Evolutionary conservation across 73 alveolate species (phyloP).

Genomic region (Tetrahymena malaccensis): DNA sequence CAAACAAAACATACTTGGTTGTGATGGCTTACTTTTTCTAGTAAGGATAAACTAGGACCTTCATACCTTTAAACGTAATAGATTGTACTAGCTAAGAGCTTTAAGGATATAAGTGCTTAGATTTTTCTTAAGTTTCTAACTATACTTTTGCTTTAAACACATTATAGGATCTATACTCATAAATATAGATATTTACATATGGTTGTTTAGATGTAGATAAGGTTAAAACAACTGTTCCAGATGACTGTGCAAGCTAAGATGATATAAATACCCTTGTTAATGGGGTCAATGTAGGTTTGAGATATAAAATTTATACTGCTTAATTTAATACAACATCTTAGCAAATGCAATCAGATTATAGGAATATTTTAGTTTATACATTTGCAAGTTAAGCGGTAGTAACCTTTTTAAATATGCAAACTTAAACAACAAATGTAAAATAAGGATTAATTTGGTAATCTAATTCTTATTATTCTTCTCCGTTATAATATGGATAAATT

Average conservation of each 20-base stretch:
- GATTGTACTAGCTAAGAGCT: background rate
- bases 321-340: background rate
- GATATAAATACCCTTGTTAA: background rate
- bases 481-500: background rate
- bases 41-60: background rate
- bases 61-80: background rate
- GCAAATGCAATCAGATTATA: background rate
- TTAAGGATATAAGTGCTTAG: background rate
- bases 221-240: background rate
- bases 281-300: background rate
- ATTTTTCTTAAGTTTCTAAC: background rate
- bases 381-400: background rate
- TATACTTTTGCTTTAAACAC: background rate
- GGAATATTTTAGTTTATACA: background rate
- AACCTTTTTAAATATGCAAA: background rate
- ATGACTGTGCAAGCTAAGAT: background rate
- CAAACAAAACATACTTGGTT: background rate
- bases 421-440: background rate
- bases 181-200: background rate
- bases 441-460: background rate
- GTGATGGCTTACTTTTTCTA: background rate
- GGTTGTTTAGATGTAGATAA: background rate
- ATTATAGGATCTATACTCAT: background rate
- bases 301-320: background rate
- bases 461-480: background rate